phyloP scores from a whole-genome alignment of 371 early-diverging fungal species.

The Mortierella sp. region DNA sequence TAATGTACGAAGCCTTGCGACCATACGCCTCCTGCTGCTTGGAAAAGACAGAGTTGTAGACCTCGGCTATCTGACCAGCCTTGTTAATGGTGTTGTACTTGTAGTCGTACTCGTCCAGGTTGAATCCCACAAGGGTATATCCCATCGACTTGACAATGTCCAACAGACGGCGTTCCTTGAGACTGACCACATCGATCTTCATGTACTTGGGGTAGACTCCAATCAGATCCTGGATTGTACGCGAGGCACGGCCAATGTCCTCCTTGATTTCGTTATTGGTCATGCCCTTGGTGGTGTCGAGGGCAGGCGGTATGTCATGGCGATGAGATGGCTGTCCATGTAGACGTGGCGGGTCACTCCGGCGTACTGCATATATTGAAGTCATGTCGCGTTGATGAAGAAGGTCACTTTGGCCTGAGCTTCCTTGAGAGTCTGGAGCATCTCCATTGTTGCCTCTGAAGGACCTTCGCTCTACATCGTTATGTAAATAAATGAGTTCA shows the following conservation, averaged over 20 bases:
- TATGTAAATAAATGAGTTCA: not conserved
- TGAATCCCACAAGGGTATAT: slow-evolving; percentile 62
- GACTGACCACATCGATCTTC: slow-evolving; percentile 62
- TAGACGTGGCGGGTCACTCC: slow-evolving; percentile 65
- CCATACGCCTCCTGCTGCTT: slow-evolving; percentile 64
- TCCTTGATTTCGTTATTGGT: slow-evolving; percentile 60
- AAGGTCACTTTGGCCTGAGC: slow-evolving; percentile 67
- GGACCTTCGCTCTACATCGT: slow-evolving; percentile 36
- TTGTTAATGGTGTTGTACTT: slow-evolving; percentile 52
- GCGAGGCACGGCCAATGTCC: slow-evolving; percentile 54
- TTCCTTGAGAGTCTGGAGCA: slow-evolving; percentile 66
- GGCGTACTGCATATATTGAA: slow-evolving; percentile 64
- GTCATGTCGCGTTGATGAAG: slow-evolving; percentile 72
- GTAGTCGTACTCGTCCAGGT: slow-evolving; percentile 65
- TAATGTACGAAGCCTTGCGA: slow-evolving; percentile 67
- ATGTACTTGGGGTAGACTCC: slow-evolving; percentile 61
- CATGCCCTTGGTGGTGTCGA: slow-evolving; percentile 56
- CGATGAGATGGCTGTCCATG: slow-evolving; percentile 70
- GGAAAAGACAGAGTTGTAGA: slow-evolving; percentile 57
- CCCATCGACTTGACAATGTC: slow-evolving; percentile 61
- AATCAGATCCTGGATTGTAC: slow-evolving; percentile 28
- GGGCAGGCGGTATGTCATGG: slow-evolving; percentile 66
- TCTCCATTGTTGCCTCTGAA: slow-evolving; percentile 55
- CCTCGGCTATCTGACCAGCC: slow-evolving; percentile 56
- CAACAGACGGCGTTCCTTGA: slow-evolving; percentile 58